Evolutionary conservation across 73 alveolate genomes (phyloP), one percentile per base, ranked within the genome.

Genomic region (Uronychia binucleata): DNA sequence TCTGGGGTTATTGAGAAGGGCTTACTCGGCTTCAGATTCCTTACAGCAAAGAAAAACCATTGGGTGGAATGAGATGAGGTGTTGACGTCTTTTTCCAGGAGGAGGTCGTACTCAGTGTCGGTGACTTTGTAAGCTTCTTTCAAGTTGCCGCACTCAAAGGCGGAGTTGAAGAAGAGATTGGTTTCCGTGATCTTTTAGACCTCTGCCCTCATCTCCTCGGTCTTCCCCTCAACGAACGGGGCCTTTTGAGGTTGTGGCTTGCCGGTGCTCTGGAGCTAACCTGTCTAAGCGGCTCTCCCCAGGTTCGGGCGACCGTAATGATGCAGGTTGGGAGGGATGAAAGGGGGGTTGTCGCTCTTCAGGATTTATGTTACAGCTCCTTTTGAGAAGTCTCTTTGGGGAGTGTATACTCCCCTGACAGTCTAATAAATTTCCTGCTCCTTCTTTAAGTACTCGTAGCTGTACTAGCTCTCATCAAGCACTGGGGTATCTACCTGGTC

Each of bases 161-260:
- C 31, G 5, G 95, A 90, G 85, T 98, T 99, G 88, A 98, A 98
- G 32, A 94, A 84, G 60, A 97, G 74, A 34, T 99, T 97, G 67
- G 75, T 57, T 78, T 92, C 97, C 76, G 34, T 82, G 80, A 79
- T 82, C 60, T 80, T 94, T 77, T 59, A 29, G 34, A 77, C 19
- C 67, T 11, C n/a, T 46, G 67, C 5, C n/a, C n/a, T n/a, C n/a
- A n/a, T n/a, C n/a, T n/a, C n/a, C n/a, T n/a, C n/a, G n/a, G n/a
- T n/a, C n/a, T n/a, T n/a, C n/a, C n/a, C n/a, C n/a, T n/a, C n/a
- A n/a, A n/a, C n/a, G n/a, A n/a, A n/a, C n/a, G n/a, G n/a, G n/a
- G n/a, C n/a, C n/a, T n/a, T n/a, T n/a, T n/a, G n/a, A n/a, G n/a
- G n/a, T n/a, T n/a, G n/a, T n/a, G n/a, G n/a, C n/a, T n/a, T n/a